Evolutionary conservation across 1,284 basidiomycete species (phyloP).

Genomic region (Sporisorium iseilematis-ciliati): DNA sequence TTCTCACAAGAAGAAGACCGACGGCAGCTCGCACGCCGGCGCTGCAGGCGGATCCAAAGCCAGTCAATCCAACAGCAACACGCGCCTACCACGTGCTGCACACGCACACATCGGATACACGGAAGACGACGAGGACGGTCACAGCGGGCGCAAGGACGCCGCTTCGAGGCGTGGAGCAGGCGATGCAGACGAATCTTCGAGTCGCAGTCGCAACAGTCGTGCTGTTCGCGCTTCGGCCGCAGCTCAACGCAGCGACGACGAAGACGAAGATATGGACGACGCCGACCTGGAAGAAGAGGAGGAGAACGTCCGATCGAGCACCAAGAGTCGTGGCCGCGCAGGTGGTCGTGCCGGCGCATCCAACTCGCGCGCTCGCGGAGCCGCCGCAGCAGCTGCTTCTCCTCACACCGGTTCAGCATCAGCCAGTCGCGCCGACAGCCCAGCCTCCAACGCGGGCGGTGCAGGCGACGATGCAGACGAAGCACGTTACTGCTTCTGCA

Average conservation of each 20-base stretch:
- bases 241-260: constrained; percentile 44
- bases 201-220: constrained; percentile 36
- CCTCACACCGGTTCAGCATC: constrained; percentile 37
- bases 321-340: constrained; percentile 26
- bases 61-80: constrained; percentile 33
- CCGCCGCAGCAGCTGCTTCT: constrained; percentile 27
- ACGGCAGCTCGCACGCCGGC: constrained; percentile 16
- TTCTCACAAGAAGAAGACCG: constrained; percentile 46
- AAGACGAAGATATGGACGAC: constrained; percentile 46
- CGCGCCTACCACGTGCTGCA: constrained; percentile 45
- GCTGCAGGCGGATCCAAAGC: constrained; percentile 20
- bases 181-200: constrained; percentile 26
- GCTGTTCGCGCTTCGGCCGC: constrained; percentile 30
- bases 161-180: constrained; percentile 17
- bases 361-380: constrained; percentile 35
- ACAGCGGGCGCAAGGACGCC: constrained; percentile 34
- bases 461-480: constrained; percentile 71
- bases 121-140: constrained; percentile 48
- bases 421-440: constrained; percentile 38
- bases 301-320: constrained; percentile 18
- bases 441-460: constrained; percentile 25
- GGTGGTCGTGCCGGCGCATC: constrained; percentile 16
- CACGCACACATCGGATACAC: constrained; percentile 44
- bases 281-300: constrained; percentile 40
- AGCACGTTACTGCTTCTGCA: constrained; percentile 87